These are phyloP conservation scores for Boehmeria nivea DNA, from an alignment of 306 rosid species.

Conservation along the genomic window DNA sequence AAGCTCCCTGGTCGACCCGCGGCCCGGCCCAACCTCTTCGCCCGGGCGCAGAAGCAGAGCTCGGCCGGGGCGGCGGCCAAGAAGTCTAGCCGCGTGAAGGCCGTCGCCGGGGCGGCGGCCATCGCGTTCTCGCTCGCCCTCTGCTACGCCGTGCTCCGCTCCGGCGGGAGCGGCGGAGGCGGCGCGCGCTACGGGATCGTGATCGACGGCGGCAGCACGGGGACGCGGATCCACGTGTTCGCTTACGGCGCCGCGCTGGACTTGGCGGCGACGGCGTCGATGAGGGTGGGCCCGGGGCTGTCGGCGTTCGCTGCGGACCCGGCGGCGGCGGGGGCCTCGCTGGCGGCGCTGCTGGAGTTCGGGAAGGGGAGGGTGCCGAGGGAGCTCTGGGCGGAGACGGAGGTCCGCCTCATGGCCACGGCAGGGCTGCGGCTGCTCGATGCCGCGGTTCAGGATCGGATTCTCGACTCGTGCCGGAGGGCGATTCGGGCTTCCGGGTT, in stretches of 20 bases:
- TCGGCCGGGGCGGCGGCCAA: not conserved
- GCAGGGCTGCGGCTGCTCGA: constrained; percentile 81
- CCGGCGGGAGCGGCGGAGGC: constrained; percentile 4
- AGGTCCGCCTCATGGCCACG: constrained; percentile 87
- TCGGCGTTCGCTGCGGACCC: constrained; percentile 60
- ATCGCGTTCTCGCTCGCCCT: constrained; percentile 30
- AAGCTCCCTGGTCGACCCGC: constrained; percentile 57
- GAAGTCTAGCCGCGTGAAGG: not conserved
- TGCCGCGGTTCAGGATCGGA: constrained; percentile 38
- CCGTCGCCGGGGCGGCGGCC: constrained; percentile 19
- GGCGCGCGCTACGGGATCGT: constrained; percentile 45
- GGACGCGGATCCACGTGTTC: constrained; percentile 75
- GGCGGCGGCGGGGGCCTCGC: constrained; percentile 49
- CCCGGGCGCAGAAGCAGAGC: constrained; percentile 27
- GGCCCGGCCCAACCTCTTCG: constrained; percentile 56
- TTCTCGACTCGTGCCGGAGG: constrained; percentile 61
- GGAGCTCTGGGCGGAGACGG: constrained; percentile 61
- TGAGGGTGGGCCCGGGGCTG: constrained; percentile 76
- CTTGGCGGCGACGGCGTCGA: constrained; percentile 49
- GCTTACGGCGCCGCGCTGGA: constrained; percentile 36
- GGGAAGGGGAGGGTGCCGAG: constrained; percentile 58
- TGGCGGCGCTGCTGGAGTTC: constrained; percentile 60
- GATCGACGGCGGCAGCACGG: constrained; percentile 91
- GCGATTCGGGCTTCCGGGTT: constrained; percentile 56
- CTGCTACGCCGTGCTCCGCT: constrained; percentile 23